Evolutionary conservation across 495 filamentous ascomycete species (phyloP).

Genomic region (Acidiella bohemica): DNA sequence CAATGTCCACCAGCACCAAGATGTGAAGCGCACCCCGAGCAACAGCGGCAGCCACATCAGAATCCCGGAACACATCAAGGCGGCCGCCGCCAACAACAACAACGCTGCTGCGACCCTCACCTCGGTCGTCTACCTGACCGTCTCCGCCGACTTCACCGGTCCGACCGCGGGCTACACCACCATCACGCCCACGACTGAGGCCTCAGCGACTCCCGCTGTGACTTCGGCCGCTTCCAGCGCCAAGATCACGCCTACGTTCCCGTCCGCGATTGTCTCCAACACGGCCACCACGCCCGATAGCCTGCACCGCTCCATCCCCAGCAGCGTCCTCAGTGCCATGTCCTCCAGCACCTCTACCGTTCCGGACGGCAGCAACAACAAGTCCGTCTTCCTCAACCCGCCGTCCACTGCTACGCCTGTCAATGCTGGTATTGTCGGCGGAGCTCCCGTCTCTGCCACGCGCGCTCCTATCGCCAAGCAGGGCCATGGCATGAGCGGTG

Average conservation of each 20-base stretch:
- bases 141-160: conserved; percentile 10
- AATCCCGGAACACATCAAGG: conserved; percentile 5
- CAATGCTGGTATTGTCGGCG: not conserved
- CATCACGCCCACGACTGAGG: not conserved
- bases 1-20: conserved; percentile 7
- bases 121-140: conserved; percentile 10
- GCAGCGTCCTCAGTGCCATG: not conserved
- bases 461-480: not conserved
- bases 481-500: conserved; percentile 42
- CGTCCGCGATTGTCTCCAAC: not conserved
- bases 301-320: not conserved
- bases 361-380: conserved; percentile 4
- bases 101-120: not conserved
- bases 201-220: conserved; percentile 1
- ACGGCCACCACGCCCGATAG: not conserved
- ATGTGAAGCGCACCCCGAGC: too few species aligned
- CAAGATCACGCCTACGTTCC: conserved; percentile 1
- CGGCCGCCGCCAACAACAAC: not conserved
- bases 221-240: conserved; percentile 3
- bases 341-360: not conserved
- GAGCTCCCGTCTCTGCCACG: conserved; percentile 5
- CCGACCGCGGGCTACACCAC: conserved; percentile 11
- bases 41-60: conserved; percentile 9
- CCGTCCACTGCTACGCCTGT: not conserved
- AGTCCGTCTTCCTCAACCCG: conserved; percentile 6